Percentiles rank a stretch among this genome's conserved stretches.
Evolutionary conservation across 2,329 filamentous ascomycete species (phyloP).

Genomic region (Paraconiothyrium brasiliense): DNA sequence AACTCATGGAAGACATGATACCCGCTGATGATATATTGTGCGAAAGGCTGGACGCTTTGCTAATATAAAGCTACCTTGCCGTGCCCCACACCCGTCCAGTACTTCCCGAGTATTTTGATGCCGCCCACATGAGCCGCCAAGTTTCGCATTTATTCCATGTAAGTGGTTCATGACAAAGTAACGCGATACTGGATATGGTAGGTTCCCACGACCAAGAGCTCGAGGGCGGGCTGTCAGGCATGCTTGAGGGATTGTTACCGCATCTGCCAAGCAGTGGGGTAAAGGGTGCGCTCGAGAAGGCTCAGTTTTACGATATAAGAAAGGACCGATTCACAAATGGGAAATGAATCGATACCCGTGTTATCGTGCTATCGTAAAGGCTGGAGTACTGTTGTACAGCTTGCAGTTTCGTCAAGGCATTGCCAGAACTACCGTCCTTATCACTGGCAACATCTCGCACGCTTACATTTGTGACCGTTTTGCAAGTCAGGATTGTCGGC

Average conservation of each 20-base stretch:
- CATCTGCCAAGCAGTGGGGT: not conserved
- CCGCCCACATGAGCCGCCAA: slow-evolving; percentile 20
- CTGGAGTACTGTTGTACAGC: not conserved
- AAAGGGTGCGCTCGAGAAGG: not conserved
- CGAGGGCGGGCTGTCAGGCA: not conserved
- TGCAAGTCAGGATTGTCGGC: not conserved
- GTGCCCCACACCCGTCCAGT: slow-evolving; percentile 24
- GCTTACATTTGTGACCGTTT: not conserved
- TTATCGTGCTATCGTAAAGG: not conserved
- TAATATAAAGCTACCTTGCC: slow-evolving; percentile 35
- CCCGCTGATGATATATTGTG: slow-evolving; percentile 29
- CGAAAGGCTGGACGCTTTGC: slow-evolving; percentile 34
- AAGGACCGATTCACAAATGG: not conserved
- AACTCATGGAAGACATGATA: slow-evolving; percentile 34
- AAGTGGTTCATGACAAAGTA: slow-evolving; percentile 11
- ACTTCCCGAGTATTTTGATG: slow-evolving; percentile 18
- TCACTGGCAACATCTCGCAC: not conserved
- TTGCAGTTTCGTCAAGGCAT: not conserved
- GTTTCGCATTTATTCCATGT: slow-evolving; percentile 19
- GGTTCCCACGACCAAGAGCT: not conserved
- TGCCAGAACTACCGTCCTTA: not conserved
- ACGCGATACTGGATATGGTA: not conserved
- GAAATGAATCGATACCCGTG: not conserved
- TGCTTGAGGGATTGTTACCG: not conserved
- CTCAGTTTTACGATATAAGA: not conserved